Evolutionary conservation across 2,329 filamentous ascomycete genomes (phyloP).

Genomic region (Dothidotthia symphoricarpi): DNA sequence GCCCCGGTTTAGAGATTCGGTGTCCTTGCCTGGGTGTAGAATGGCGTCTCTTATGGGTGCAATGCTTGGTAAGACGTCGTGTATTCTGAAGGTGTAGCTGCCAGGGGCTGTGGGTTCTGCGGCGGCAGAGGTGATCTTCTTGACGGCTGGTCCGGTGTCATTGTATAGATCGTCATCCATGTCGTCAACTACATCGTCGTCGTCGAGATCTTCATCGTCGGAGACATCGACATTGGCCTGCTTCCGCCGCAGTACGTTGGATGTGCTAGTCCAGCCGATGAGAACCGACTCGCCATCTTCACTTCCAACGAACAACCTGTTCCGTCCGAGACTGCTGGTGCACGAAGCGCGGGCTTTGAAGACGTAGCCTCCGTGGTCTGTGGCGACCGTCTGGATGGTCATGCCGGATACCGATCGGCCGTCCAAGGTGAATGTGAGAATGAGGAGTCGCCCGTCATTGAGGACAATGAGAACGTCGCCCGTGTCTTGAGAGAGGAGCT

Average conservation of each 20-base stretch:
- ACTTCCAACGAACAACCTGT: slow-evolving; percentile 79
- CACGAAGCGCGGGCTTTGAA: slow-evolving; percentile 66
- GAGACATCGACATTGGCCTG: slow-evolving; percentile 58
- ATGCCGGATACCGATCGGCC: slow-evolving; percentile 89
- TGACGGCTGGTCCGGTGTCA: slow-evolving; percentile 52
- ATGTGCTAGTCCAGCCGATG: slow-evolving; percentile 70
- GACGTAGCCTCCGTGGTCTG: slow-evolving; percentile 62
- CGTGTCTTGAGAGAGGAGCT: slow-evolving; percentile 70
- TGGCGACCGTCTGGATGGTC: slow-evolving; percentile 63
- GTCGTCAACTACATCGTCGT: slow-evolving; percentile 57
- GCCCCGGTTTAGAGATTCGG: slow-evolving; percentile 35
- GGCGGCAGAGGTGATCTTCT: slow-evolving; percentile 39
- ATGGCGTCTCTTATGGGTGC: slow-evolving; percentile 76
- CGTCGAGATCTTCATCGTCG: slow-evolving; percentile 45
- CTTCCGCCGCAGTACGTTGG: slow-evolving; percentile 58
- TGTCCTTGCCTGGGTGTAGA: slow-evolving; percentile 52
- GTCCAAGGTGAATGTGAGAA: slow-evolving; percentile 81
- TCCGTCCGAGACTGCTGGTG: slow-evolving; percentile 65
- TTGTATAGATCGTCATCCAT: slow-evolving; percentile 63
- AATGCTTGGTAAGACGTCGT: slow-evolving; percentile 74
- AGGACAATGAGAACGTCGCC: slow-evolving; percentile 85
- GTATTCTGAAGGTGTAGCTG: slow-evolving; percentile 70
- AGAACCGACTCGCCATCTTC: slow-evolving; percentile 79
- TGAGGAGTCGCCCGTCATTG: slow-evolving; percentile 68
- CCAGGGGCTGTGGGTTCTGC: slow-evolving; percentile 53